phyloP scores from a whole-genome alignment of 148 eudicot species.

The Rhododendron williamsianum region DNA sequence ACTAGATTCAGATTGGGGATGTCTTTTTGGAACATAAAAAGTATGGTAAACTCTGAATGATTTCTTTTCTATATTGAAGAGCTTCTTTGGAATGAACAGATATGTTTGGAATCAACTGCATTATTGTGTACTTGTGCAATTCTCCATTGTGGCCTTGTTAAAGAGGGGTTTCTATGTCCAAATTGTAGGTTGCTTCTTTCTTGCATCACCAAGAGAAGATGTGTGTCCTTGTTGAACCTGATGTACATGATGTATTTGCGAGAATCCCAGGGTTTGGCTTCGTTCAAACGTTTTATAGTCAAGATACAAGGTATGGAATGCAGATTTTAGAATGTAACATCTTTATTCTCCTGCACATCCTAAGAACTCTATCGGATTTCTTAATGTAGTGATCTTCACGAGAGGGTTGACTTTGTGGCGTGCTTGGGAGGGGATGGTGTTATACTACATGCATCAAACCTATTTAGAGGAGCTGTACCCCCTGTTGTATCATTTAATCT shows the following conservation, averaged over 20 bases:
- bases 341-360: background rate
- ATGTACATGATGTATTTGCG: conserved; percentile 93
- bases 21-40: background rate
- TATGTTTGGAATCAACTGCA: background rate
- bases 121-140: background rate
- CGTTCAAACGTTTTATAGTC: conserved; percentile 95
- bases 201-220: conserved; percentile 81
- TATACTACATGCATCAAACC: conserved; percentile 91
- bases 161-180: background rate
- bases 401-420: conserved; percentile 91
- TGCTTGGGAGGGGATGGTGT: conserved; percentile 99
- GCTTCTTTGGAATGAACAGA: background rate
- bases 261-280: conserved; percentile 96
- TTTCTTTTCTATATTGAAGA: background rate
- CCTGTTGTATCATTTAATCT: conserved; percentile 98
- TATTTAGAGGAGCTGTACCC: conserved; percentile 88
- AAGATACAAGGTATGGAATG: conserved; percentile 71
- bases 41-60: background rate
- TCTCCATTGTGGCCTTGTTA: background rate
- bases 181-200: conserved; percentile 79
- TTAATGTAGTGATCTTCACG: conserved; percentile 77
- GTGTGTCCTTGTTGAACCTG: conserved; percentile 97
- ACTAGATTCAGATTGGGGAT: background rate
- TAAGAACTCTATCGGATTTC: background rate
- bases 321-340: background rate